Conservation (phyloP, 2,329 filamentous ascomycete genomes). For the Fusarium virguliforme region DNA sequence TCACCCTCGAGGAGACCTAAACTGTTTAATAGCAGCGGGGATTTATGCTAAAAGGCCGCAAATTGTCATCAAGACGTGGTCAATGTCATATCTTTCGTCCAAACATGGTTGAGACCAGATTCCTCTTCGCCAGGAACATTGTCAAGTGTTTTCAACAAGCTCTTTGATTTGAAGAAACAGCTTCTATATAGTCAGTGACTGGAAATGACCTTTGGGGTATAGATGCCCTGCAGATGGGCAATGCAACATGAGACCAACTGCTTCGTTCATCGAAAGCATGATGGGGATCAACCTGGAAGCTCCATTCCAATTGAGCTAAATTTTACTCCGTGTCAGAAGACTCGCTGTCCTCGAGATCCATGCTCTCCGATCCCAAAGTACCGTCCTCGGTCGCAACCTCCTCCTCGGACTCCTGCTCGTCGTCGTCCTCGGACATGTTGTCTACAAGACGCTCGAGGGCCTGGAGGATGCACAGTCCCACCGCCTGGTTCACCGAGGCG, state of each 20-base stretch:
- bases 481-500: too few relatives aligned
- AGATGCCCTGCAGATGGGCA: not conserved
- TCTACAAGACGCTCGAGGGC: too few relatives aligned
- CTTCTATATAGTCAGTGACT: not conserved
- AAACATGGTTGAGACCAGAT: not conserved
- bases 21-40: too few relatives aligned
- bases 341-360: not conserved
- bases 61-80: too few relatives aligned
- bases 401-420: not conserved
- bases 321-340: not conserved
- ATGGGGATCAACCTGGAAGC: not conserved
- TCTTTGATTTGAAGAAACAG: not conserved
- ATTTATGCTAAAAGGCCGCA: too few relatives aligned
- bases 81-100: too few relatives aligned
- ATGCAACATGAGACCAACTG: not conserved
- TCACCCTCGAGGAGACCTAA: too few relatives aligned
- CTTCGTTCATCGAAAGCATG: not conserved
- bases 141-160: not conserved
- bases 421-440: not conserved
- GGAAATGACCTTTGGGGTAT: not conserved
- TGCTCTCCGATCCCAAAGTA: not conserved
- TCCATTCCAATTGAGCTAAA: not conserved
- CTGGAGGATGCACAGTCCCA: too few relatives aligned
- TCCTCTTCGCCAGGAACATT: not conserved
- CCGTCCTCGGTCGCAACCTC: not conserved